These are phyloP conservation scores for Ustilago cynodontis DNA, from an alignment of 1,284 basidiomycete genomes.

Conservation along the genomic window DNA sequence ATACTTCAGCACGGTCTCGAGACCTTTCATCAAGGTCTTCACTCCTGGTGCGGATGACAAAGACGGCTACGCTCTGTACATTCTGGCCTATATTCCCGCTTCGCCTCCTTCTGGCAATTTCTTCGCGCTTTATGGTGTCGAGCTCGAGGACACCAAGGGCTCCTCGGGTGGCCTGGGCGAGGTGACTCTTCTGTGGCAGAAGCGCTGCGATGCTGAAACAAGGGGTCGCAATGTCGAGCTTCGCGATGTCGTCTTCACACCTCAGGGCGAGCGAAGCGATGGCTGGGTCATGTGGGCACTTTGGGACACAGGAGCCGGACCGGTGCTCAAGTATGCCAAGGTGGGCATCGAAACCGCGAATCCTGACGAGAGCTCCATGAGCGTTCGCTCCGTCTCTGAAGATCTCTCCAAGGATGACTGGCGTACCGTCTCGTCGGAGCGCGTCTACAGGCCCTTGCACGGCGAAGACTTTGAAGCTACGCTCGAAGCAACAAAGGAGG, in stretches of 20 bases:
- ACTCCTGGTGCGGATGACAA: slow-evolving; percentile 44
- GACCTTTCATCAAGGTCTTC: slow-evolving; percentile 52
- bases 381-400: slow-evolving; percentile 30
- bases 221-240: slow-evolving; percentile 60
- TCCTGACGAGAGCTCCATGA: slow-evolving; percentile 33
- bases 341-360: slow-evolving; percentile 46
- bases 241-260: slow-evolving; percentile 58
- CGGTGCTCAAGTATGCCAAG: slow-evolving; percentile 52
- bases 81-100: slow-evolving; percentile 62
- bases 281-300: slow-evolving; percentile 62
- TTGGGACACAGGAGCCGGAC: slow-evolving; percentile 62
- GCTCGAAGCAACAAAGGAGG: slow-evolving; percentile 40
- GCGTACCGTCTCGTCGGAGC: slow-evolving; percentile 49
- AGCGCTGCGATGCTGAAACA: slow-evolving; percentile 56
- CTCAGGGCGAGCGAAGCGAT: slow-evolving; percentile 27
- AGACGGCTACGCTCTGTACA: slow-evolving; percentile 47
- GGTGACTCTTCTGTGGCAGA: slow-evolving; percentile 60
- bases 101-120: slow-evolving; percentile 56
- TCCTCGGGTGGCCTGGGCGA: slow-evolving; percentile 61
- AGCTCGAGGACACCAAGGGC: slow-evolving; percentile 57
- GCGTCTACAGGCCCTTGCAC: slow-evolving; percentile 56
- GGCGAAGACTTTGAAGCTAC: slow-evolving; percentile 60
- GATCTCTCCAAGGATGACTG: slow-evolving; percentile 46
- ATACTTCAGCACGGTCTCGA: slow-evolving; percentile 41
- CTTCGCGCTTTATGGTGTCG: slow-evolving; percentile 62